These are phyloP conservation scores for Solanum bulbocastanum DNA, from an alignment of 257 asterid genomes.

Conservation along the genomic window DNA sequence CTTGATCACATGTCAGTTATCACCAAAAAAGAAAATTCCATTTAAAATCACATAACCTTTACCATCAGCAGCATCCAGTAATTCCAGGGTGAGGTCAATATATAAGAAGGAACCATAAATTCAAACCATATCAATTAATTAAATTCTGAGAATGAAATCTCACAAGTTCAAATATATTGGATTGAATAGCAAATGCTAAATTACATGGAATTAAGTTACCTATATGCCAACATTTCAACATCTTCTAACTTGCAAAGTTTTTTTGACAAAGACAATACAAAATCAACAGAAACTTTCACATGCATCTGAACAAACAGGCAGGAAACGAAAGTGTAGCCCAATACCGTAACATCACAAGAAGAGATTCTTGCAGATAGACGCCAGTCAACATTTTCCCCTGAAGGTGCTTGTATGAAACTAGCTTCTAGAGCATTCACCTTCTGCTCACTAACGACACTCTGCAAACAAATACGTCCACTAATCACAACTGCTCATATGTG, in stretches of 20 bases:
- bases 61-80: neutral
- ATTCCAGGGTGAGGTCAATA: neutral
- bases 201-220: neutral
- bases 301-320: neutral
- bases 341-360: slow-evolving; percentile 91
- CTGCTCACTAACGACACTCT: slow-evolving; percentile 90
- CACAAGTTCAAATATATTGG: neutral
- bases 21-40: neutral
- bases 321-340: slow-evolving; percentile 12
- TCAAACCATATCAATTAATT: neutral
- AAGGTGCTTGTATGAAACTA: slow-evolving; percentile 78
- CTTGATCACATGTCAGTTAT: neutral
- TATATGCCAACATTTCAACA: neutral
- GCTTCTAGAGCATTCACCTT: slow-evolving; percentile 95
- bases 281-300: neutral
- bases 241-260: neutral
- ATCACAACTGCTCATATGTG: slow-evolving; percentile 3
- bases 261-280: neutral
- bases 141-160: neutral
- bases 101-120: neutral
- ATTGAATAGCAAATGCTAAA: neutral
- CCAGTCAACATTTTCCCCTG: slow-evolving; percentile 97
- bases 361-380: slow-evolving; percentile 90
- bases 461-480: slow-evolving; percentile 18
- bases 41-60: neutral